Evolutionary conservation across 106 monocot genomes (phyloP).

Genomic region (Xerophyta viscosa): DNA sequence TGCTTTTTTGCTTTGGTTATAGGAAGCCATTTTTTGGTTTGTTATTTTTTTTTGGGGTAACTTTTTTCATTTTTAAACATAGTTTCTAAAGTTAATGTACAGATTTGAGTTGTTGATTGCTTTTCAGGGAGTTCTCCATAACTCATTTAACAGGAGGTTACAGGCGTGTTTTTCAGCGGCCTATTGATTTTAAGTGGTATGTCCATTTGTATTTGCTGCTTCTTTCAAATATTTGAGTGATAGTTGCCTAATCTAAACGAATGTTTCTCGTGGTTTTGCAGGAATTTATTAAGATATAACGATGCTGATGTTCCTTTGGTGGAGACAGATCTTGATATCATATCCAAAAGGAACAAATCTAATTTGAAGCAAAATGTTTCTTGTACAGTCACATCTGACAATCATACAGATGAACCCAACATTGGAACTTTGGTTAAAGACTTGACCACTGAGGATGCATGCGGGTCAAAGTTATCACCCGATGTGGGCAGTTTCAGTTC

Average conservation of each 20-base stretch:
- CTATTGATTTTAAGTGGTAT: slow-evolving; percentile 71
- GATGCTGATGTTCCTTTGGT: slow-evolving; percentile 41
- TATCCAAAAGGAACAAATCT: slow-evolving; percentile 16
- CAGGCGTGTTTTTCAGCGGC: slow-evolving; percentile 70
- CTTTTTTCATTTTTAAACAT: background rate
- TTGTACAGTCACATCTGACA: background rate
- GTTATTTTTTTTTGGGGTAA: too few relatives aligned
- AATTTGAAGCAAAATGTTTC: background rate
- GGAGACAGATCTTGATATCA: slow-evolving; percentile 69
- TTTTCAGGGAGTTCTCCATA: slow-evolving; percentile 84
- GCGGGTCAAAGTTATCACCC: background rate
- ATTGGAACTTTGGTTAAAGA: slow-evolving; percentile 7
- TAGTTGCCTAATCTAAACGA: too few relatives aligned
- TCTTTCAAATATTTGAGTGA: too few relatives aligned
- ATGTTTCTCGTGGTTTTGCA: slow-evolving; percentile 17
- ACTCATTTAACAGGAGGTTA: slow-evolving; percentile 76
- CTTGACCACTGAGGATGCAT: slow-evolving; percentile 12
- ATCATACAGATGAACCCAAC: background rate
- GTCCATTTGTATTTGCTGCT: too few relatives aligned
- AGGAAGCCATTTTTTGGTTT: too few relatives aligned
- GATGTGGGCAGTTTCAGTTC: slow-evolving; percentile 10
- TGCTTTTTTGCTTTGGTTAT: too few relatives aligned
- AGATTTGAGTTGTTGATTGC: background rate
- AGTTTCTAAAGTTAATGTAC: background rate
- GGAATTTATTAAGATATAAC: slow-evolving; percentile 67